These are phyloP conservation scores for Russula brevipes DNA, from an alignment of 768 basidiomycete species.

Conservation along the genomic window DNA sequence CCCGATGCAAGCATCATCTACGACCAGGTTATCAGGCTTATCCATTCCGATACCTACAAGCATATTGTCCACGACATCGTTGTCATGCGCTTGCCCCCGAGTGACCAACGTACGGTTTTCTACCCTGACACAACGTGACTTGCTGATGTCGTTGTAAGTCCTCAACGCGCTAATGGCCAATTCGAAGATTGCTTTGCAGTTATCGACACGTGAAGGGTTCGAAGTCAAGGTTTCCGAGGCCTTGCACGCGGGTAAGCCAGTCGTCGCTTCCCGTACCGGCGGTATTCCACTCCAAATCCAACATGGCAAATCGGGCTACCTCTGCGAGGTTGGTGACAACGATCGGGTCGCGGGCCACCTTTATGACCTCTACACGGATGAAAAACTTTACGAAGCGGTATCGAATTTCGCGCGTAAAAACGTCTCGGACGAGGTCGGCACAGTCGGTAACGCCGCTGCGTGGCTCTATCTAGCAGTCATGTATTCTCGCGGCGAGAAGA, in stretches of 20 bases:
- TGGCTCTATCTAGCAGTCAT: conserved; percentile 74
- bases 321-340: conserved; percentile 75
- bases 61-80: conserved; percentile 39
- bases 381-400: conserved; percentile 45
- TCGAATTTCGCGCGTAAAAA: conserved; percentile 56
- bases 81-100: conserved; percentile 66
- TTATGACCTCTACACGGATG: conserved; percentile 72
- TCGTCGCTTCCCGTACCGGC: conserved; percentile 80
- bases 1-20: conserved; percentile 93
- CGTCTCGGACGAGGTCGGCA: conserved; percentile 79
- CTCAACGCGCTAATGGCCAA: conserved; percentile 88
- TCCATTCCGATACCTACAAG: conserved; percentile 35
- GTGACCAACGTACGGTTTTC: conserved; percentile 64
- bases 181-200: conserved; percentile 82
- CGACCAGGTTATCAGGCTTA: conserved; percentile 64
- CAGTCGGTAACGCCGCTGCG: conserved; percentile 69
- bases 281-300: conserved; percentile 92
- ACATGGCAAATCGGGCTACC: conserved; percentile 82
- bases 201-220: conserved; percentile 92
- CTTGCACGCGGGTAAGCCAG: conserved; percentile 83
- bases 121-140: not conserved
- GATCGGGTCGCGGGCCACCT: conserved; percentile 69
- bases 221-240: conserved; percentile 97
- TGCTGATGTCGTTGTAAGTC: conserved; percentile 39
- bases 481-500: conserved; percentile 68